Evolutionary conservation across 2,329 filamentous ascomycete genomes (phyloP).

Genomic region (Fusarium sp.): DNA sequence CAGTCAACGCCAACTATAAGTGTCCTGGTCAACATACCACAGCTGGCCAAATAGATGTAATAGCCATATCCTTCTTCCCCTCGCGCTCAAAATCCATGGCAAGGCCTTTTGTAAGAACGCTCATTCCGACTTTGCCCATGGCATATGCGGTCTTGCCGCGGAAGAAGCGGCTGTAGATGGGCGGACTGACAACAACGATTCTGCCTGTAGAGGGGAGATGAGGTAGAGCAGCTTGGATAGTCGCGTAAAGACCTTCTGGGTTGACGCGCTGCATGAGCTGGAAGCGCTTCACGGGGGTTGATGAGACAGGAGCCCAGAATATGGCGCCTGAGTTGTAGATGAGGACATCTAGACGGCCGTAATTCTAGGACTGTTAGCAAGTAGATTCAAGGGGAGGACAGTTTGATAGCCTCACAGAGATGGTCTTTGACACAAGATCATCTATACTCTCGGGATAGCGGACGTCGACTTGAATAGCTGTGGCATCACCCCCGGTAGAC

Average conservation of each 20-base stretch:
- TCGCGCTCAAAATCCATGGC: slow-evolving; percentile 84
- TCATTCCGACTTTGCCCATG: slow-evolving; percentile 83
- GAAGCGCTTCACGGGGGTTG: slow-evolving; percentile 81
- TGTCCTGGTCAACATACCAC: slow-evolving; percentile 60
- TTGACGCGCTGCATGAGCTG: slow-evolving; percentile 83
- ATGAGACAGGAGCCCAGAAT: slow-evolving; percentile 82
- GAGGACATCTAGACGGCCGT: slow-evolving; percentile 77
- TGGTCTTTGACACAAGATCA: slow-evolving; percentile 68
- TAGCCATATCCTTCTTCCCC: slow-evolving; percentile 75
- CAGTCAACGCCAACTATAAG: neutral
- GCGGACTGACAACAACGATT: slow-evolving; percentile 83
- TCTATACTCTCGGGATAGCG: slow-evolving; percentile 72
- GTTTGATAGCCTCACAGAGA: slow-evolving; percentile 49
- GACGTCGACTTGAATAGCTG: slow-evolving; percentile 77
- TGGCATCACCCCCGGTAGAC: slow-evolving; percentile 72
- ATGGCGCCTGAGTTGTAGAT: slow-evolving; percentile 89
- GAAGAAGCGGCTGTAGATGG: slow-evolving; percentile 88
- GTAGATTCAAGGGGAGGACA: neutral
- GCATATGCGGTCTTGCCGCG: slow-evolving; percentile 88
- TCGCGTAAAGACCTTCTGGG: slow-evolving; percentile 79
- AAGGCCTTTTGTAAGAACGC: slow-evolving; percentile 81
- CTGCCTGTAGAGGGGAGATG: slow-evolving; percentile 71
- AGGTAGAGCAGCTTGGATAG: slow-evolving; percentile 76
- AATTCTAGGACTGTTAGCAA: slow-evolving; percentile 53
- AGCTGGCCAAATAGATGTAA: slow-evolving; percentile 87